Conservation (phyloP, 1,139 yeast species). For the Diutina neorugosa region DNA sequence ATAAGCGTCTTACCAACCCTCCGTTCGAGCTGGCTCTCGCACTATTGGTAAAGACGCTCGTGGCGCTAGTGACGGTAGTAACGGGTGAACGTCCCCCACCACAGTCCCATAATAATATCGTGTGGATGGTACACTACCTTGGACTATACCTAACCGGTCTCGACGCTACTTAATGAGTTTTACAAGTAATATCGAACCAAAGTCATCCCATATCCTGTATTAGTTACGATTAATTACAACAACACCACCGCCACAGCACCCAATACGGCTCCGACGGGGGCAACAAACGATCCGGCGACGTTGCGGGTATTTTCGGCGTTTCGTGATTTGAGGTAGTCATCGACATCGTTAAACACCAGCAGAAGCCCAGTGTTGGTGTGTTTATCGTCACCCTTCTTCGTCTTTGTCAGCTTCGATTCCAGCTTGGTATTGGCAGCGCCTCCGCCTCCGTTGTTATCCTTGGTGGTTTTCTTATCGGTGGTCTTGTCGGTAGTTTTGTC, state of each 20-base stretch:
- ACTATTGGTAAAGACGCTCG: background rate
- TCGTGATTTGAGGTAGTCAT: background rate
- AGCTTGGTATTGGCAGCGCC: background rate
- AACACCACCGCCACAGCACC: conserved; percentile 27
- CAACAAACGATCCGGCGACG: conserved; percentile 11
- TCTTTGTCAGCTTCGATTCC: background rate
- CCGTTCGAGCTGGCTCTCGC: background rate
- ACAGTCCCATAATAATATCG: conserved; percentile 26
- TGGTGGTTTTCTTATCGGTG: background rate
- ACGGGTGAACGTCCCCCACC: background rate
- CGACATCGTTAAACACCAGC: background rate
- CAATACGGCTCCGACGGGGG: conserved; percentile 24
- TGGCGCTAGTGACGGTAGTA: background rate
- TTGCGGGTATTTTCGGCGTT: conserved; percentile 5
- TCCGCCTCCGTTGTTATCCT: background rate
- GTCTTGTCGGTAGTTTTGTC: background rate
- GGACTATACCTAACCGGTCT: conserved; percentile 24
- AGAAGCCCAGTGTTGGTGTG: background rate
- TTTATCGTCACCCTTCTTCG: background rate
- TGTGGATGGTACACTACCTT: conserved; percentile 31
- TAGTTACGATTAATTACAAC: conserved; percentile 12
- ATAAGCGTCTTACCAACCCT: background rate
- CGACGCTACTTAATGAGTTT: too few relatives aligned
- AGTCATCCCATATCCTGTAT: background rate
- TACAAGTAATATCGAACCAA: too few relatives aligned